Percentiles rank a stretch among this genome's conserved stretches.
These are phyloP conservation scores for Plectosphaerella sp. DNA, from an alignment of 2,329 filamentous ascomycete species.

Conservation along the genomic window DNA sequence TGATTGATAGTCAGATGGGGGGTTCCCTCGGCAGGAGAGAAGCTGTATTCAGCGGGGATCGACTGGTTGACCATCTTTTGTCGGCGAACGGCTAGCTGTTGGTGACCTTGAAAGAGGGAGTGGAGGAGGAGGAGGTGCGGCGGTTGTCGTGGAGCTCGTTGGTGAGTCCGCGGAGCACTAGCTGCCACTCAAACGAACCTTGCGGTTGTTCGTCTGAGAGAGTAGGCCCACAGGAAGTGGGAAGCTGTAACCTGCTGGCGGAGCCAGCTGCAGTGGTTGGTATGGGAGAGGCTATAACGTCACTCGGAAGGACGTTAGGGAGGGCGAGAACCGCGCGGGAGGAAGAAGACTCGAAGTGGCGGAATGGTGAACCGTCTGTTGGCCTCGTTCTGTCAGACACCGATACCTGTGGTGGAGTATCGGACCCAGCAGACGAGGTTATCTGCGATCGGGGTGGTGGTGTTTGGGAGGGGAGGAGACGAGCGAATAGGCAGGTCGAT, in stretches of 20 bases:
- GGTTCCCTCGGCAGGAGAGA: constrained; percentile 77
- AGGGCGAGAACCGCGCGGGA: constrained; percentile 78
- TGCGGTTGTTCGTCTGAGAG: constrained; percentile 88
- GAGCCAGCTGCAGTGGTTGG: constrained; percentile 68
- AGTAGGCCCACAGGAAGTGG: constrained; percentile 88
- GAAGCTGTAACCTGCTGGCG: constrained; percentile 67
- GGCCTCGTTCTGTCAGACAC: constrained; percentile 67
- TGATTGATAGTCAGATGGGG: constrained; percentile 96
- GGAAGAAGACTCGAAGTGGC: constrained; percentile 74
- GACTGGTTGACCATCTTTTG: constrained; percentile 71
- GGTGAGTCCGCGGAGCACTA: constrained; percentile 81
- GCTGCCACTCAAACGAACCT: constrained; percentile 97
- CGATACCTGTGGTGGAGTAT: constrained; percentile 81
- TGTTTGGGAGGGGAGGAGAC: constrained; percentile 13
- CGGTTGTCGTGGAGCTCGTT: background rate
- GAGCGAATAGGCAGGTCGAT: background rate
- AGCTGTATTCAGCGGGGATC: constrained; percentile 75
- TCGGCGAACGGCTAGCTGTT: constrained; percentile 6
- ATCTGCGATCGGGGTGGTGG: constrained; percentile 35
- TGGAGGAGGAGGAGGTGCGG: constrained; percentile 14
- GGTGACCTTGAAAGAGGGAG: constrained; percentile 10
- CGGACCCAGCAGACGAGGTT: constrained; percentile 76
- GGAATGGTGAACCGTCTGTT: constrained; percentile 76
- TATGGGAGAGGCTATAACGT: constrained; percentile 43
- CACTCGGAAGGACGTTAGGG: constrained; percentile 80